A percentile compares a stretch with the other conserved stretches of the same genome.
phyloP scores from a whole-genome alignment of 352 stramenopile species.

The Phytophthora melonis region DNA sequence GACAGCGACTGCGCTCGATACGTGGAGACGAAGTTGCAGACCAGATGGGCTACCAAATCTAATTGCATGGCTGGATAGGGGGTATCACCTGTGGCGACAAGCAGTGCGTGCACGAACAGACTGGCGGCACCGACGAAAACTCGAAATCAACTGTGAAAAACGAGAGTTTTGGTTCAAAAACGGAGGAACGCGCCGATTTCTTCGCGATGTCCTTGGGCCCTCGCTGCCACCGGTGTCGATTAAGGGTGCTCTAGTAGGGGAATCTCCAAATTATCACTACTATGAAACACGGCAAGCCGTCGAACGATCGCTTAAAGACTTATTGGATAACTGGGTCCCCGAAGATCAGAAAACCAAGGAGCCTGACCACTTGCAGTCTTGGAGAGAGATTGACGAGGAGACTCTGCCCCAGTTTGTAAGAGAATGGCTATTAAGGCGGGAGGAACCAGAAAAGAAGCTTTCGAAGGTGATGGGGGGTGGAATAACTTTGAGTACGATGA shows the following conservation, averaged over 20 bases:
- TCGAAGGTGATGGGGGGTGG: not conserved
- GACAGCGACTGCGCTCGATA: not conserved
- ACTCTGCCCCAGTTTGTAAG: not conserved
- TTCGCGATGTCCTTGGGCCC: not conserved
- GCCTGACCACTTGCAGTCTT: not conserved
- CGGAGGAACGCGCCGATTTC: not conserved
- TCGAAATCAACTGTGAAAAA: not conserved
- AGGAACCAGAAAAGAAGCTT: not conserved
- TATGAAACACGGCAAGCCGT: not conserved
- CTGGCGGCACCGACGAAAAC: not conserved
- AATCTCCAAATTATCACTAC: not conserved
- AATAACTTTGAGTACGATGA: not conserved
- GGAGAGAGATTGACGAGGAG: not conserved
- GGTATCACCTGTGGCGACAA: not conserved
- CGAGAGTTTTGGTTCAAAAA: not conserved
- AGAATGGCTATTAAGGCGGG: not conserved
- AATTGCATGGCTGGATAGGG: not conserved
- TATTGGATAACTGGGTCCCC: not conserved
- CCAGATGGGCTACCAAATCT: not conserved
- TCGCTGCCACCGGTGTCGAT: not conserved
- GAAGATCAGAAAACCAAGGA: not conserved
- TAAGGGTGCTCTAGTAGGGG: not conserved
- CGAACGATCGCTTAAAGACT: not conserved
- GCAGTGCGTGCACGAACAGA: not conserved
- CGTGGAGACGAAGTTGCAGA: not conserved